A percentile compares a stretch with the other conserved stretches of the same genome.
phyloP scores from a whole-genome alignment of 176 grass and related monocot genomes.

The Canna indica region DNA sequence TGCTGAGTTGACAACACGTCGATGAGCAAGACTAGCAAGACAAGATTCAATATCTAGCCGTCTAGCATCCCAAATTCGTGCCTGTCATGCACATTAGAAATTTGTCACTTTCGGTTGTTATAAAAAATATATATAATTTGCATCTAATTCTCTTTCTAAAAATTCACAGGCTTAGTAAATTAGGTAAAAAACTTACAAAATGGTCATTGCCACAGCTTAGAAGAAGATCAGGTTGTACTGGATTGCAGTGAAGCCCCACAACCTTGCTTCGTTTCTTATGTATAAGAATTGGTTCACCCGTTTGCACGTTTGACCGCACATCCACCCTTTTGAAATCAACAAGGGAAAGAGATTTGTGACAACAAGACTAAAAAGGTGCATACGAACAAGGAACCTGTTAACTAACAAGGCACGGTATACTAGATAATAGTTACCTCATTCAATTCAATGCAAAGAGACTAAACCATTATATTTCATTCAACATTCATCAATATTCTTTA shows the following conservation, averaged over 20 bases:
- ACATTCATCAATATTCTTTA: no score
- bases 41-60: slow-evolving; percentile 44
- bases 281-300: slow-evolving; percentile 61
- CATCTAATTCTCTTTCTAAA: neutral
- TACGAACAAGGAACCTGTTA: neutral
- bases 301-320: slow-evolving; percentile 47
- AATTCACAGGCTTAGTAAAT: neutral
- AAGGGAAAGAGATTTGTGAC: slow-evolving; percentile 1
- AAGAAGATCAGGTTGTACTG: slow-evolving; percentile 74
- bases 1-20: slow-evolving; percentile 82
- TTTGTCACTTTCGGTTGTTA: neutral
- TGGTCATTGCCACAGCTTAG: slow-evolving; percentile 97
- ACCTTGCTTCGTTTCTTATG: slow-evolving; percentile 97
- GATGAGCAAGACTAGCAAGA: slow-evolving; percentile 64
- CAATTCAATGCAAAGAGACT: neutral
- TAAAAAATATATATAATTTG: slow-evolving; percentile 7
- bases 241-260: slow-evolving; percentile 80
- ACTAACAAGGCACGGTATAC: neutral
- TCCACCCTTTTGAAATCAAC: slow-evolving; percentile 44
- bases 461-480: neutral
- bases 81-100: slow-evolving; percentile 25
- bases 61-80: slow-evolving; percentile 84
- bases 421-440: neutral
- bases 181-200: slow-evolving; percentile 49
- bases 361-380: neutral